phyloP scores from a whole-genome alignment of 2,329 filamentous ascomycete species.

The Ceratocystis eucalypticola region DNA sequence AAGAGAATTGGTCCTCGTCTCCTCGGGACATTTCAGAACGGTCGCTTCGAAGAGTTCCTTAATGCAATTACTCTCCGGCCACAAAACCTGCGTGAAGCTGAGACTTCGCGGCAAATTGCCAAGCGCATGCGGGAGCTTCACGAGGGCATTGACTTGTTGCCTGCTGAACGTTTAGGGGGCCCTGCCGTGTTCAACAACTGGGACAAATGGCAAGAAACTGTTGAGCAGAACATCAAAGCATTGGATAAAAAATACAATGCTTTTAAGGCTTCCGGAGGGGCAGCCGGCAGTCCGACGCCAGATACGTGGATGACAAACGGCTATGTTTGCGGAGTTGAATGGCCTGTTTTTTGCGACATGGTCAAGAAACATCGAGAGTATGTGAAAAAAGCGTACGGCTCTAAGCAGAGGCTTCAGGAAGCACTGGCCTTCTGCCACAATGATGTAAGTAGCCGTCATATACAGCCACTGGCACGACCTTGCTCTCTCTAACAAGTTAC shows the following conservation, averaged over 20 bases:
- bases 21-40: conserved; percentile 84
- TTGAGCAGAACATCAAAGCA: conserved; percentile 43
- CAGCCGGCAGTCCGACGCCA: conserved; percentile 22
- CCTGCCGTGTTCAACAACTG: conserved; percentile 84
- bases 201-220: conserved; percentile 74
- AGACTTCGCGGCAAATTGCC: conserved; percentile 82
- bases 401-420: conserved; percentile 50
- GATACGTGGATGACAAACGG: conserved; percentile 54
- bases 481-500: conserved; percentile 2
- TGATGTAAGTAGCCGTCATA: conserved; percentile 49
- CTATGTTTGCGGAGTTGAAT: conserved; percentile 70
- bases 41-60: conserved; percentile 90
- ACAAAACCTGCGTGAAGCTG: conserved; percentile 61
- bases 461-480: neutral
- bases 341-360: conserved; percentile 60
- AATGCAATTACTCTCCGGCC: conserved; percentile 69
- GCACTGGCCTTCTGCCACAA: conserved; percentile 92
- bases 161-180: conserved; percentile 62
- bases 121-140: conserved; percentile 96
- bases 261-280: conserved; percentile 24
- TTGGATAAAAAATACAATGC: conserved; percentile 46
- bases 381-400: conserved; percentile 60
- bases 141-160: conserved; percentile 76
- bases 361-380: conserved; percentile 66
- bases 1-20: conserved; percentile 89